phyloP scores from a whole-genome alignment of 257 asterid genomes.

The Solanum paucissectum region DNA sequence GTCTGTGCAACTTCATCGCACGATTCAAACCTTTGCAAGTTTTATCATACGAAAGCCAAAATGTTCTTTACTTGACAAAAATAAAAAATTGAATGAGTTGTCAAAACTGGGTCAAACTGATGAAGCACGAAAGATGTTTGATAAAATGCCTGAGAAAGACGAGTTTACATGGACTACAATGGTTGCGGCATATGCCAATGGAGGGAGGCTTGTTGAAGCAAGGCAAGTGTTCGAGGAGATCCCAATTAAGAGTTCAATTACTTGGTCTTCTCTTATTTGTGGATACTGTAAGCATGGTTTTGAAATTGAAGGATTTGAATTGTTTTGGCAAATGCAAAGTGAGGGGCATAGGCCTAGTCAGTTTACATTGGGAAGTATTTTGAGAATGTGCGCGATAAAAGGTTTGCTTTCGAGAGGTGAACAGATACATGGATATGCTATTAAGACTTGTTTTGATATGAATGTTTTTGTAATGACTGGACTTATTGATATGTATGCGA shows the following conservation, averaged over 20 bases:
- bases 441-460: constrained; percentile 39
- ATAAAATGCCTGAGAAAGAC: constrained; percentile 55
- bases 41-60: neutral
- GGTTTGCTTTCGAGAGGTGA: constrained; percentile 43
- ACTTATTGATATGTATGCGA: constrained; percentile 70
- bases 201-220: constrained; percentile 56
- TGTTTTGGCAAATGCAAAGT: constrained; percentile 53
- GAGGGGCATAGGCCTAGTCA: constrained; percentile 50
- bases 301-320: constrained; percentile 40
- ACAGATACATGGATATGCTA: constrained; percentile 55
- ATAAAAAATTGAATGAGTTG: constrained; percentile 18
- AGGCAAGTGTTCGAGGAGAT: constrained; percentile 30
- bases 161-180: constrained; percentile 66
- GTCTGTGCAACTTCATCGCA: neutral
- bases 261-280: constrained; percentile 79
- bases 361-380: constrained; percentile 53
- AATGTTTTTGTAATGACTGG: constrained; percentile 62
- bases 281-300: constrained; percentile 69
- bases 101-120: constrained; percentile 30
- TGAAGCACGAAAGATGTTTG: constrained; percentile 62
- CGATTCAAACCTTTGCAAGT: neutral
- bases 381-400: constrained; percentile 62
- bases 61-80: constrained; percentile 18
- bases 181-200: constrained; percentile 54
- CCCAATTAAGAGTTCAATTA: constrained; percentile 38